These are phyloP conservation scores for Hymenoscyphus infarciens DNA, from an alignment of 2,329 filamentous ascomycete species.

Conservation along the genomic window DNA sequence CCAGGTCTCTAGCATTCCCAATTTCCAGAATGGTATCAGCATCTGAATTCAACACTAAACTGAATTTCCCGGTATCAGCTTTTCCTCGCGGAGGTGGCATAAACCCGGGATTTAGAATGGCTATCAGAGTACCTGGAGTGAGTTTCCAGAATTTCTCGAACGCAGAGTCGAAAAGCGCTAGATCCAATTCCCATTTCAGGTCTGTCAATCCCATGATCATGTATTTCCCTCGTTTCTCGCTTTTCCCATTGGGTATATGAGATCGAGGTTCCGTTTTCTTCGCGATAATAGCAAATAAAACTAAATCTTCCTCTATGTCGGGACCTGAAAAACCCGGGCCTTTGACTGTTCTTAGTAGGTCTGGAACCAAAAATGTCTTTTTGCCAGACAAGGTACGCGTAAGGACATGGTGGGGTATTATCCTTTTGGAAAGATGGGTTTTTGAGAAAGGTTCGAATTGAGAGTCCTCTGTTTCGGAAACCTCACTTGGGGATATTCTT, in stretches of 20 bases:
- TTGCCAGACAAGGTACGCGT: slow-evolving; percentile 75
- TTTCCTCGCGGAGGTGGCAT: slow-evolving; percentile 79
- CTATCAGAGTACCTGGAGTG: slow-evolving; percentile 84
- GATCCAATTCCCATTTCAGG: slow-evolving; percentile 83
- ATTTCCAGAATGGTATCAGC: slow-evolving; percentile 89
- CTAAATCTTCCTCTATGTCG: slow-evolving; percentile 79
- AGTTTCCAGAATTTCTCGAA: slow-evolving; percentile 94
- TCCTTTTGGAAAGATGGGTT: slow-evolving; percentile 76
- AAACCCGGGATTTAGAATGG: slow-evolving; percentile 85
- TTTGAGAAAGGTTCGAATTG: slow-evolving; percentile 84
- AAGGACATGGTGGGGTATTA: slow-evolving; percentile 76
- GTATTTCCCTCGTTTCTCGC: slow-evolving; percentile 68
- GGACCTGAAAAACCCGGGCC: slow-evolving; percentile 79
- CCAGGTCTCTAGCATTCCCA: slow-evolving; percentile 78
- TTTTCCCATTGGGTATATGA: slow-evolving; percentile 48
- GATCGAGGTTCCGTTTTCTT: slow-evolving; percentile 78
- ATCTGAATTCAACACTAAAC: slow-evolving; percentile 77
- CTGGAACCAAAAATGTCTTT: slow-evolving; percentile 72
- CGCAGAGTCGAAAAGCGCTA: slow-evolving; percentile 87
- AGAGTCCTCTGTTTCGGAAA: slow-evolving; percentile 49
- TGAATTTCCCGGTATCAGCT: slow-evolving; percentile 78
- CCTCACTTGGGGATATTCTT: slow-evolving; percentile 35
- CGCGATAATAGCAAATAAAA: slow-evolving; percentile 83
- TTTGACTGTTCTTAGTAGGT: slow-evolving; percentile 77
- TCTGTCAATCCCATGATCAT: slow-evolving; percentile 90